Conservation (phyloP, 2,329 filamentous ascomycete genomes). For the Thielaviopsis punctulata region DNA sequence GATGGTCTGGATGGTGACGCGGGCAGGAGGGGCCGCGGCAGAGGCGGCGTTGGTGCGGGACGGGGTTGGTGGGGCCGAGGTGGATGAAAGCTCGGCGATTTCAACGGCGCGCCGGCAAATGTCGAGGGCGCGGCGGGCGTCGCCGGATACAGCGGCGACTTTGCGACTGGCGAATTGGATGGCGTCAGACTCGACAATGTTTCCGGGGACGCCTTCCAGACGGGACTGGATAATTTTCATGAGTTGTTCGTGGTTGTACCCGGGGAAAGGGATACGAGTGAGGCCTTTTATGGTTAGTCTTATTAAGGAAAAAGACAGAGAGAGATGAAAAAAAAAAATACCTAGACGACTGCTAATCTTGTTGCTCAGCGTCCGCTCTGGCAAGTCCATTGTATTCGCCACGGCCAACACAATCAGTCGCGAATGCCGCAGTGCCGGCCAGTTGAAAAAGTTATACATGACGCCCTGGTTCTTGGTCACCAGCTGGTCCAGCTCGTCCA, state of each 20-base stretch:
- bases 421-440: constrained; percentile 82
- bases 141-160: constrained; percentile 88
- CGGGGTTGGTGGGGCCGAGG: constrained; percentile 19
- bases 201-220: constrained; percentile 69
- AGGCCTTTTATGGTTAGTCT: constrained; percentile 31
- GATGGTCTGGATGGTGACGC: constrained; percentile 83
- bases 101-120: constrained; percentile 93
- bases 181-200: constrained; percentile 82
- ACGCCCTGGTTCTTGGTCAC: constrained; percentile 98
- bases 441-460: constrained; percentile 99
- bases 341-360: constrained; percentile 87
- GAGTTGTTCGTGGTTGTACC: constrained; percentile 91
- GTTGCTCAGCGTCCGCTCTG: constrained; percentile 89
- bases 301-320: neutral
- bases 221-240: constrained; percentile 97
- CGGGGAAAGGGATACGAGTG: constrained; percentile 89
- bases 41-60: constrained; percentile 24
- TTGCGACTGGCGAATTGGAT: constrained; percentile 93
- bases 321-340: constrained; percentile 17
- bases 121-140: constrained; percentile 79
- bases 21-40: constrained; percentile 35
- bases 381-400: constrained; percentile 97
- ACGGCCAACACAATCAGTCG: constrained; percentile 91
- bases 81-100: constrained; percentile 48
- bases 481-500: constrained; percentile 96